phyloP scores from a whole-genome alignment of 2,329 filamentous ascomycete species.

The Penicillium hesseltinei region DNA sequence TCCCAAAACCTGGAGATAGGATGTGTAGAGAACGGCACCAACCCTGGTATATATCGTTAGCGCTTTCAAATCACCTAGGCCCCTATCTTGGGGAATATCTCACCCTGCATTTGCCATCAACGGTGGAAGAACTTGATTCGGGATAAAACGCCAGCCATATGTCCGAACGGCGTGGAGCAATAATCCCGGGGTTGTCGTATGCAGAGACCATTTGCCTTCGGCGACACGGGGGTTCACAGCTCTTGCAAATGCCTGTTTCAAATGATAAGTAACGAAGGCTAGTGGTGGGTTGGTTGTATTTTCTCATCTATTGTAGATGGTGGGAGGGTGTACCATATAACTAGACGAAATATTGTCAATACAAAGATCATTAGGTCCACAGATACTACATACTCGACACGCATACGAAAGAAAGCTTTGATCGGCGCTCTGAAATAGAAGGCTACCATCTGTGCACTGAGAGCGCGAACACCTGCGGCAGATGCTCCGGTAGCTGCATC shows the following conservation, averaged over 20 bases:
- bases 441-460: constrained; percentile 78
- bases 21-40: constrained; percentile 62
- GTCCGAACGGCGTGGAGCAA: constrained; percentile 59
- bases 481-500: constrained; percentile 72
- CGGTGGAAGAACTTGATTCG: constrained; percentile 63
- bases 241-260: constrained; percentile 57
- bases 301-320: neutral
- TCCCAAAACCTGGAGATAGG: constrained; percentile 61
- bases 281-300: constrained; percentile 11
- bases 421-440: constrained; percentile 91
- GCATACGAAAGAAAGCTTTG: constrained; percentile 86
- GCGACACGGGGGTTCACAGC: constrained; percentile 58
- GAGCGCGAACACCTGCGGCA: constrained; percentile 76
- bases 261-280: constrained; percentile 3
- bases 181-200: constrained; percentile 60
- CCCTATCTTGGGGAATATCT: constrained; percentile 11
- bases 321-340: constrained; percentile 48
- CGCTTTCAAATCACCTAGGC: neutral
- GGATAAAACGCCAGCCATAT: constrained; percentile 64
- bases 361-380: neutral
- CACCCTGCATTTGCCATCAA: constrained; percentile 61
- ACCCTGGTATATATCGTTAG: constrained; percentile 41
- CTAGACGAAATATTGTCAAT: constrained; percentile 33
- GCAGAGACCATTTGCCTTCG: constrained; percentile 55
- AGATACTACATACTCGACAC: constrained; percentile 70